Percentiles rank a stretch among this genome's conserved stretches.
Evolutionary conservation across 2,329 filamentous ascomycete genomes (phyloP).

Genomic region (Coniochaeta prunicola): DNA sequence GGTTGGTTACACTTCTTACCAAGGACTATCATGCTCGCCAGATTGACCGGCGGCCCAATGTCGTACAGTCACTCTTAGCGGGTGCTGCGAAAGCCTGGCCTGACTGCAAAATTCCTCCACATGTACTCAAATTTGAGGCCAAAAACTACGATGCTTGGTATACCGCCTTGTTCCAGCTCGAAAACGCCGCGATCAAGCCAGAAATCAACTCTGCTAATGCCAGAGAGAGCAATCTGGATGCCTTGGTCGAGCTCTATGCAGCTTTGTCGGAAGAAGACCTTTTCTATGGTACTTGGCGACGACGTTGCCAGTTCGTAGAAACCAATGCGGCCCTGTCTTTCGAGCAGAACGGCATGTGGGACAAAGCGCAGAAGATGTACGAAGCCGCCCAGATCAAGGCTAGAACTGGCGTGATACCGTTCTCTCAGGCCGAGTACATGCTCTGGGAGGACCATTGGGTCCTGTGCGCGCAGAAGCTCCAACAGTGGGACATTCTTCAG

Average conservation of each 20-base stretch:
- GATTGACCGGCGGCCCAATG: conserved; percentile 90
- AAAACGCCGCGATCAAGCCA: conserved; percentile 79
- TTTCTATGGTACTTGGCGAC: conserved; percentile 95
- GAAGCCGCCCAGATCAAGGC: conserved; percentile 97
- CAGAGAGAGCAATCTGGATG: conserved; percentile 91
- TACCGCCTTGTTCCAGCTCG: conserved; percentile 81
- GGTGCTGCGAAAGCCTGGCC: conserved; percentile 80
- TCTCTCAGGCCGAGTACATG: conserved; percentile 96
- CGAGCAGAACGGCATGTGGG: conserved; percentile 99
- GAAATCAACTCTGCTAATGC: conserved; percentile 77
- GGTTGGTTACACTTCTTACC: conserved; percentile 81
- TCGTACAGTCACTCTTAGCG: conserved; percentile 85
- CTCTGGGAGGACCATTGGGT: conserved; percentile 99
- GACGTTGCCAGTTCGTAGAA: conserved; percentile 92
- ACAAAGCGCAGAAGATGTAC: conserved; percentile 95
- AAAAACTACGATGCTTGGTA: conserved; percentile 98
- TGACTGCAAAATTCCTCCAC: conserved; percentile 85
- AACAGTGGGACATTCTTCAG: conserved; percentile 96
- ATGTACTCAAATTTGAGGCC: conserved; percentile 91
- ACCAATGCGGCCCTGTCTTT: conserved; percentile 96
- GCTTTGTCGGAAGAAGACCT: conserved; percentile 90
- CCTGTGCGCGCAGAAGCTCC: conserved; percentile 91
- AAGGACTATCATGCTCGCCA: conserved; percentile 95
- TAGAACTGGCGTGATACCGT: conserved; percentile 89
- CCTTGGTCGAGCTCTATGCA: conserved; percentile 87